A percentile compares a stretch with the other conserved stretches of the same genome.
Evolutionary conservation across 192 early-diverging fungal genomes (phyloP).

Genomic region (Coemansia sp.): DNA sequence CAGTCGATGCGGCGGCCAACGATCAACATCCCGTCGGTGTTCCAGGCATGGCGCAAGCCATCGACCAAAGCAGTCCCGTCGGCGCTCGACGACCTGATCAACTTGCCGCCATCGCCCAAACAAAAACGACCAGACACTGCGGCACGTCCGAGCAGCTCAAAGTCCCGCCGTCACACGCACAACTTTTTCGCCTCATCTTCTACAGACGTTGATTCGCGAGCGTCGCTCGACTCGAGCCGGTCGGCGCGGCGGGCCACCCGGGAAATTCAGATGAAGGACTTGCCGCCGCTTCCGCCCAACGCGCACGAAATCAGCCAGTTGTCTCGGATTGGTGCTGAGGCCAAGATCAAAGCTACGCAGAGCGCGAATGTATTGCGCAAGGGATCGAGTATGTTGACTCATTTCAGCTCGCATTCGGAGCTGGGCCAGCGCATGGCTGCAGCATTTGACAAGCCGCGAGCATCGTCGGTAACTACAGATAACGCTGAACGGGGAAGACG

Average conservation of each 20-base stretch:
- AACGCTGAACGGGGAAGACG: conserved; percentile 14
- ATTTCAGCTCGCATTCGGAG: conserved; percentile 49
- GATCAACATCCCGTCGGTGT: conserved; percentile 11
- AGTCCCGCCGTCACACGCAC: conserved; percentile 47
- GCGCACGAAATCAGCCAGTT: conserved; percentile 30
- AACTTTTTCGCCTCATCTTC: conserved; percentile 40
- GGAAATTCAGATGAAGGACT: conserved; percentile 51
- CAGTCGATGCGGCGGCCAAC: conserved; percentile 11
- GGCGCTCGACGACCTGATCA: conserved; percentile 11
- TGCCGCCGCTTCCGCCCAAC: conserved; percentile 50
- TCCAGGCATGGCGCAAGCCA: conserved; percentile 14
- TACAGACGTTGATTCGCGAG: conserved; percentile 13
- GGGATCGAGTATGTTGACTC: conserved; percentile 22
- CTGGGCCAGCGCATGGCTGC: conserved; percentile 29
- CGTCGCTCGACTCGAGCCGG: conserved; percentile 24
- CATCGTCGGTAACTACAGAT: conserved; percentile 36
- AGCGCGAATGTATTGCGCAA: conserved; percentile 11
- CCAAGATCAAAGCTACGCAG: conserved; percentile 1
- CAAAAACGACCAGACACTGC: not conserved
- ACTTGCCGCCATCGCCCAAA: conserved; percentile 29
- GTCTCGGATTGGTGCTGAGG: conserved; percentile 3
- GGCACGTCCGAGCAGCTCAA: conserved; percentile 2
- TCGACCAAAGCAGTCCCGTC: conserved; percentile 11
- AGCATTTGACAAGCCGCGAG: conserved; percentile 43
- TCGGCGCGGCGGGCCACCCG: conserved; percentile 20